Percentiles rank a stretch among this genome's conserved stretches.
These are phyloP conservation scores for Orbilia oligospora DNA, from an alignment of 2,329 filamentous ascomycete species.

Conservation along the genomic window DNA sequence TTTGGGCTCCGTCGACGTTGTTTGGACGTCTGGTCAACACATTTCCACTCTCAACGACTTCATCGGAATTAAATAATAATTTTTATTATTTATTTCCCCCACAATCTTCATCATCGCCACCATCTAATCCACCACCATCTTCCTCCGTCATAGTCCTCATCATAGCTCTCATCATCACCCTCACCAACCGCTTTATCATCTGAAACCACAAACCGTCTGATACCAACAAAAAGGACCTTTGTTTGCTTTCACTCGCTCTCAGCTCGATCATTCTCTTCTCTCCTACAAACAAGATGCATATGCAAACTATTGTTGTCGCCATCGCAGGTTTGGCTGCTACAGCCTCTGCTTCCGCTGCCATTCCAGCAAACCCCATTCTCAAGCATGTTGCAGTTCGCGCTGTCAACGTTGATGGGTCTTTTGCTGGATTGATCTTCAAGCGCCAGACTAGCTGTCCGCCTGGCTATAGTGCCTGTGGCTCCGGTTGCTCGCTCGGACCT, in stretches of 20 bases:
- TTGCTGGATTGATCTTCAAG: conserved; percentile 54
- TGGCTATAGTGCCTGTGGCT: conserved; percentile 42
- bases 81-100: not conserved
- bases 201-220: conserved; percentile 26
- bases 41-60: conserved; percentile 21
- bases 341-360: conserved; percentile 27
- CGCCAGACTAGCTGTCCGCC: conserved; percentile 41
- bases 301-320: conserved; percentile 36
- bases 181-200: conserved; percentile 10
- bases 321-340: conserved; percentile 40
- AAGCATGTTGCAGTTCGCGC: conserved; percentile 56
- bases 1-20: conserved; percentile 44
- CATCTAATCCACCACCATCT: not conserved
- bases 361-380: conserved; percentile 52
- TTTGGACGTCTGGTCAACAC: conserved; percentile 30
- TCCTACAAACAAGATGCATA: conserved; percentile 38
- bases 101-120: conserved; percentile 1
- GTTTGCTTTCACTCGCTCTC: conserved; percentile 23
- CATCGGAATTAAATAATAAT: not conserved
- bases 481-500: conserved; percentile 43
- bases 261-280: conserved; percentile 5
- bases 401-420: conserved; percentile 51
- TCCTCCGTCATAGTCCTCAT: not conserved
- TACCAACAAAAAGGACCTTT: conserved; percentile 11
- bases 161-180: not conserved